phyloP scores from a whole-genome alignment of 208 protist species.

The Herpetomonas tarakana region DNA sequence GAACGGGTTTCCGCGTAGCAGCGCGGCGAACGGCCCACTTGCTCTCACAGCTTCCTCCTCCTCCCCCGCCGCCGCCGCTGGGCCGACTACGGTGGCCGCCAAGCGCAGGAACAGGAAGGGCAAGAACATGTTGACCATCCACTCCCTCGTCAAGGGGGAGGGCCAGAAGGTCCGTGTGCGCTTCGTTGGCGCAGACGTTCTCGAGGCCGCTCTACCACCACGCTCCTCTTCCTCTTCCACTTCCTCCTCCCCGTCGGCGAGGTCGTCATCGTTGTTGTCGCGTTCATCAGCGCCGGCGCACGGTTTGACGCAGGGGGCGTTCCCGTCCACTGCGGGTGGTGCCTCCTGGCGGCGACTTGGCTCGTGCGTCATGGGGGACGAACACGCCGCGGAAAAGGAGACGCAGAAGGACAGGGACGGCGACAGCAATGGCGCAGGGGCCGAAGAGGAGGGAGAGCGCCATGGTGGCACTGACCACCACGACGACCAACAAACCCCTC shows the following conservation, averaged over 20 bases:
- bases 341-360: too few species aligned
- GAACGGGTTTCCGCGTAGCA: neutral
- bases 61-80: too few species aligned
- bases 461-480: neutral
- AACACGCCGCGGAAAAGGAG: too few species aligned
- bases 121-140: slow-evolving; percentile 15
- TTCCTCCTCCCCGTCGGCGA: neutral
- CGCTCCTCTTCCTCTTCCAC: neutral
- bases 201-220: neutral
- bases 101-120: neutral
- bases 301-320: too few species aligned
- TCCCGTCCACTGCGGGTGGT: too few species aligned
- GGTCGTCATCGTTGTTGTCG: neutral
- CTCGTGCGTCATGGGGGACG: too few species aligned
- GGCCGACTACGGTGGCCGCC: neutral
- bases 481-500: neutral
- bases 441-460: too few species aligned
- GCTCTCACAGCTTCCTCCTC: too few species aligned
- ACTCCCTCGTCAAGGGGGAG: slow-evolving; percentile 18
- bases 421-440: too few species aligned
- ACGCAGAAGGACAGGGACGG: too few species aligned
- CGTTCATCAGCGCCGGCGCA: too few species aligned
- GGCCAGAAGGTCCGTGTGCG: slow-evolving; percentile 32
- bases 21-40: too few species aligned
- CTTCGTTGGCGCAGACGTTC: slow-evolving; percentile 11